Base-by-base conservation (phyloP, 805 yeast genomes). In the Huiozyma naganishii region DNA sequence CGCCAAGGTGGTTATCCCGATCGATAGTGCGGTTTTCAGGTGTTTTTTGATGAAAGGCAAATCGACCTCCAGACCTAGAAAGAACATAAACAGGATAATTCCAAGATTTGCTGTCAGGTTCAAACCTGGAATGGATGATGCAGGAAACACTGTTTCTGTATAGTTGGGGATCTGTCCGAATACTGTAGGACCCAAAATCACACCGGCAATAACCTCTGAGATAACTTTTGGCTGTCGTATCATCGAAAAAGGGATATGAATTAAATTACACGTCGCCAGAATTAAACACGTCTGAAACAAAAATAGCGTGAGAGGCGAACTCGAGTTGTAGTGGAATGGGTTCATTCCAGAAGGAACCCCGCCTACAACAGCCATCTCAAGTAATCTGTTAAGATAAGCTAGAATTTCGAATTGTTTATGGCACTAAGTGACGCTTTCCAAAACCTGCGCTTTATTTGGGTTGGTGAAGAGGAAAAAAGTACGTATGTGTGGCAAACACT, bases 1-100 rank as follows among this genome's bases (percentile, higher is more conserved):
- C 3, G 83, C 81, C 79, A 84, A 78, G 50, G 82, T 80, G 43
- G 77, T 68, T 17, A 82, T 46, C 4, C 92, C 92, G 28, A 84
- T 89, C 1, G 77, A 62, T 4, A 80, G 48, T 0, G 94, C 90
- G 4, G 75, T 79, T 37, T 65, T 68, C 30, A 76, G 49, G 57
- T 84, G 77, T 47, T 74, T 78, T 51, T 68, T 73, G 48, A 84
- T 76, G 55, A 80, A 82, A 28, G 67, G 68, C 28, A 79, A 62
- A 54, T 84, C 94, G 30, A 83, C 90, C 62, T 84, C 94, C 52
- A 85, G 62, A 2, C 94, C 94, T 42, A 84, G 77, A 51, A 83
- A 74, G 57, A 84, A 84, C 63, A 84, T 70, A 54, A 84, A 79
- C 38, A 84, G 67, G 29, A 84, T 79, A 45, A 84, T 76, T 3